phyloP scores from a whole-genome alignment of 2,329 filamentous ascomycete genomes.

The Colletotrichum musicola region DNA sequence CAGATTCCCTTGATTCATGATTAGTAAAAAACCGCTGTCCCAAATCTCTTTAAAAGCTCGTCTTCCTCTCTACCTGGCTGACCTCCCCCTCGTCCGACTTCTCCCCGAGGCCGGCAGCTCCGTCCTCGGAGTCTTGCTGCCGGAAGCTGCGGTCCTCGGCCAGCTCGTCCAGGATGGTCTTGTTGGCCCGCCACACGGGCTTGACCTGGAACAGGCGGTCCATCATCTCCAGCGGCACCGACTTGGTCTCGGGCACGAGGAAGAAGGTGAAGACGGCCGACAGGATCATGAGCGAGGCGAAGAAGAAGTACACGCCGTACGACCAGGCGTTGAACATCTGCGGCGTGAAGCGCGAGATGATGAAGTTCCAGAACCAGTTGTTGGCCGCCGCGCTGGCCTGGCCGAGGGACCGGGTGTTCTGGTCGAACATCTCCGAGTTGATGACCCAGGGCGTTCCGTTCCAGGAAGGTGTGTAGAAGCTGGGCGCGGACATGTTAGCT shows the following conservation, averaged over 20 bases:
- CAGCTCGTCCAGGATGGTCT: slow-evolving; percentile 58
- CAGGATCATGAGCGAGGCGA: slow-evolving; percentile 71
- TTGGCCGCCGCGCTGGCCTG: slow-evolving; percentile 79
- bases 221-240: slow-evolving; percentile 74
- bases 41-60: slow-evolving; percentile 30
- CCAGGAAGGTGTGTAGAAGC: slow-evolving; percentile 79
- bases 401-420: slow-evolving; percentile 70
- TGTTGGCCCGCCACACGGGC: slow-evolving; percentile 60
- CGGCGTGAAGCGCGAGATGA: slow-evolving; percentile 75
- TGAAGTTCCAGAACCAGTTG: slow-evolving; percentile 82
- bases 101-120: slow-evolving; percentile 41
- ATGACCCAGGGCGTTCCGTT: slow-evolving; percentile 83
- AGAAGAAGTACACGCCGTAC: slow-evolving; percentile 79
- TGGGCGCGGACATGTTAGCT: slow-evolving; percentile 41
- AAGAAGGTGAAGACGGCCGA: slow-evolving; percentile 72
- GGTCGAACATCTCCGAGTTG: slow-evolving; percentile 81
- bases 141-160: slow-evolving; percentile 51
- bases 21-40: slow-evolving; percentile 33
- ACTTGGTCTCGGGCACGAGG: slow-evolving; percentile 75
- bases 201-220: slow-evolving; percentile 69
- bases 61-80: slow-evolving; percentile 41
- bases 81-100: slow-evolving; percentile 42
- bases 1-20: slow-evolving; percentile 32
- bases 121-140: slow-evolving; percentile 44
- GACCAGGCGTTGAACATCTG: slow-evolving; percentile 71